Evolutionary conservation across 2,329 filamentous ascomycete species (phyloP).

Genomic region (Aureobasidium zeae): DNA sequence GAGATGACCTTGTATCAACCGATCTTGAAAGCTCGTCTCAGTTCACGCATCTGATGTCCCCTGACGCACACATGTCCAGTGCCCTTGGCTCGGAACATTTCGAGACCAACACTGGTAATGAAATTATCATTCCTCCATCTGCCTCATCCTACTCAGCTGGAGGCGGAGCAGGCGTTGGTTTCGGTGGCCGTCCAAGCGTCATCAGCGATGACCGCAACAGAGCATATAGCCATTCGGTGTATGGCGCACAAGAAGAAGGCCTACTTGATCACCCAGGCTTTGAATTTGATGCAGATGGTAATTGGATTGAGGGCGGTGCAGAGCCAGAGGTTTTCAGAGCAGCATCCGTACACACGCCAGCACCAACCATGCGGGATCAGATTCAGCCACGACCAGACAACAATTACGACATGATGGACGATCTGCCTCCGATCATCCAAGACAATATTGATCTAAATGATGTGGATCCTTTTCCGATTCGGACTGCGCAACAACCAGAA

Average conservation of each 20-base stretch:
- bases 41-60: slow-evolving; percentile 30
- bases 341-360: background rate
- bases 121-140: slow-evolving; percentile 38
- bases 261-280: slow-evolving; percentile 38
- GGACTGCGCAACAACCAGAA: background rate
- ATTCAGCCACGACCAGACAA: background rate
- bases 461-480: background rate
- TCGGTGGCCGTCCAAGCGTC: background rate
- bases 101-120: slow-evolving; percentile 18
- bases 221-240: background rate
- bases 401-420: slow-evolving; percentile 13
- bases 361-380: background rate
- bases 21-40: slow-evolving; percentile 29
- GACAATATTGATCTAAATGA: slow-evolving; percentile 4
- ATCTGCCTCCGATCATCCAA: background rate
- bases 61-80: slow-evolving; percentile 28
- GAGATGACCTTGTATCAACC: slow-evolving; percentile 42
- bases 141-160: slow-evolving; percentile 20
- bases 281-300: slow-evolving; percentile 53
- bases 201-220: slow-evolving; percentile 1
- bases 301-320: slow-evolving; percentile 38
- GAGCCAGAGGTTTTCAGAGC: background rate
- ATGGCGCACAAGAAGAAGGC: slow-evolving; percentile 17
- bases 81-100: slow-evolving; percentile 21
- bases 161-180: slow-evolving; percentile 3